Evolutionary conservation across 192 early-diverging fungal genomes (phyloP).

Genomic region (Rhizoclosmatium globosum): DNA sequence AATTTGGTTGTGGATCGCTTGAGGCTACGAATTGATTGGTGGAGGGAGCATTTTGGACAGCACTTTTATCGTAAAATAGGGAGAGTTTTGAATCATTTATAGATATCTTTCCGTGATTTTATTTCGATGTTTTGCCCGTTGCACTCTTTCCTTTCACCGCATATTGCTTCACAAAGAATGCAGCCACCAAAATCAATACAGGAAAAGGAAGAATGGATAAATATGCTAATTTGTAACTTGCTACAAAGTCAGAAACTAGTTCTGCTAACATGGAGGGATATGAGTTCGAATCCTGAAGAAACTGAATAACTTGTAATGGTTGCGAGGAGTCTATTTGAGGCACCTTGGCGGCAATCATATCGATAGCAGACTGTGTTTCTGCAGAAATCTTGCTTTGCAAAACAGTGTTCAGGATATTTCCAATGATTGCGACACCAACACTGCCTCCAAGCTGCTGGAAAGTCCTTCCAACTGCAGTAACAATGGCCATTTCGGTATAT

Average conservation of each 20-base stretch:
- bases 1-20: no score
- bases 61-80: no score
- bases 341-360: neutral
- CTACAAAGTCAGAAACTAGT: conserved; percentile 34
- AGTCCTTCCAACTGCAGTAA: conserved; percentile 35
- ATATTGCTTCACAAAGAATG: conserved; percentile 53
- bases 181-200: conserved; percentile 44
- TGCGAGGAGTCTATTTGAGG: neutral
- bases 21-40: no score
- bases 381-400: conserved; percentile 9
- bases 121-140: neutral
- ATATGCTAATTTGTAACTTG: conserved; percentile 32
- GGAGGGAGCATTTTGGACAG: no score
- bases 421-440: conserved; percentile 48
- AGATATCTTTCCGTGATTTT: no score
- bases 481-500: conserved; percentile 37
- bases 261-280: conserved; percentile 7
- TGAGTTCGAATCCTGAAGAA: conserved; percentile 3
- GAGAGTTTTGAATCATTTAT: no score
- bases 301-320: conserved; percentile 18
- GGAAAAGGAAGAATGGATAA: conserved; percentile 43
- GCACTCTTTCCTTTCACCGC: conserved; percentile 20
- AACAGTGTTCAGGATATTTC: conserved; percentile 43
- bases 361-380: neutral
- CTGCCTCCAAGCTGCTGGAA: conserved; percentile 42